A percentile compares a stretch with the other conserved stretches of the same genome.
Conservation (phyloP, 208 protist species). For the Willaertia magna region DNA sequence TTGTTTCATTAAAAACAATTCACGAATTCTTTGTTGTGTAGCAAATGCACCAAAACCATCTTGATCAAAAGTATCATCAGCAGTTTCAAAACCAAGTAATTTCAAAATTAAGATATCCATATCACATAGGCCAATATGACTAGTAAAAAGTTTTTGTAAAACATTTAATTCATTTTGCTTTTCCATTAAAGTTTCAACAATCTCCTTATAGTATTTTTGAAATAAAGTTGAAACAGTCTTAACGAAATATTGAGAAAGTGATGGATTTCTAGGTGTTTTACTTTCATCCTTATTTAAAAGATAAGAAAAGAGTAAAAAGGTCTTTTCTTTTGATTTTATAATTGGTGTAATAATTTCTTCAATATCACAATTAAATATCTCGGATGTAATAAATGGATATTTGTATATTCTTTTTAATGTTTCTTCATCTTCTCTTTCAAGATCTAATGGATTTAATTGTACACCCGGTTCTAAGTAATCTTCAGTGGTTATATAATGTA, state of each 20-base stretch:
- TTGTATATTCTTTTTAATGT: not conserved
- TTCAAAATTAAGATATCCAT: not conserved
- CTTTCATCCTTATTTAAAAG: not conserved
- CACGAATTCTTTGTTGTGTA: slow-evolving; percentile 1
- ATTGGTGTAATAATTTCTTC: not conserved
- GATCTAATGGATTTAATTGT: not conserved
- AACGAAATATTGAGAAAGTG: not conserved
- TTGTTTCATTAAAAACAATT: not conserved
- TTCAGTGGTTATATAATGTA: not conserved
- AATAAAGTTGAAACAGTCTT: not conserved
- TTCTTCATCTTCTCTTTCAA: not conserved
- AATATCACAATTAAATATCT: not conserved
- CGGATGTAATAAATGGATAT: not conserved
- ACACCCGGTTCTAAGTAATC: not conserved
- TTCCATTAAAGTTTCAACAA: not conserved
- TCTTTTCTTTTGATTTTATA: not conserved
- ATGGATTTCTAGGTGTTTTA: not conserved
- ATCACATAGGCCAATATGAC: not conserved
- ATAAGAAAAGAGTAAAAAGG: not conserved
- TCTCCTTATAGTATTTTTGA: not conserved
- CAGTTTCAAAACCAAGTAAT: not conserved
- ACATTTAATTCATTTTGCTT: not conserved
- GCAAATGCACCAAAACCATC: not conserved
- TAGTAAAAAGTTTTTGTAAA: not conserved
- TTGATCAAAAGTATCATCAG: not conserved